Evolutionary conservation across 768 basidiomycete genomes (phyloP), one percentile per base, ranked within the genome.

Genomic region (Psilocybe tampanensis): DNA sequence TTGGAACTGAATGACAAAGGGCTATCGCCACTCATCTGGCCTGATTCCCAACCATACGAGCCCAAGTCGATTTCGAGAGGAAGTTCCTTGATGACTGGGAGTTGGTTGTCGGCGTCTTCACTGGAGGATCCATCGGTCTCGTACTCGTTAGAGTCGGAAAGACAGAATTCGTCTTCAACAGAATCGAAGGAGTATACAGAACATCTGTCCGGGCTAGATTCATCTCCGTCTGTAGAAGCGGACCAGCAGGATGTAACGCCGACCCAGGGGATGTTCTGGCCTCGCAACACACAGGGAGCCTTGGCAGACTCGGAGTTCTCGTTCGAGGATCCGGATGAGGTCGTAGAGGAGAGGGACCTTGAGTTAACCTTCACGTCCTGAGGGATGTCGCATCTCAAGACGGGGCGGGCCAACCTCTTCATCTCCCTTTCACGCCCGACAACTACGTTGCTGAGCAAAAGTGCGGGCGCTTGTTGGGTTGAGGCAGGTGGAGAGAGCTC

Each of bases 331-430:
- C 65, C 56, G 13, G 59, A 47, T 62, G 65, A 41, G 17, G 65
- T 54, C 18, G 65, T 53, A 50, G 60, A 60, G 54, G 59, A 60
- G 22, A 42, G 22, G 1, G 24, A 3, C 2, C 8, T 24, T n/a
- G 24, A 29, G 47, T 44, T 44, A 34, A 43, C n/a, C 33, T n/a
- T 32, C 42, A 49, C 36, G 39, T 47, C 48, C 12, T 33, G 50
- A 12, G 74, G 72, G 47, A 72, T 72, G 8, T 60, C 58, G 60
- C 71, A 66, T 21, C 54, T 58, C 52, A 72, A 55, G 8, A 55
- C 43, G 26, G 65, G 72, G 42, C 63, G 54, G 21, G 19, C 21
- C 15, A 48, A 49, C 8, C 21, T 41, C 47, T 36, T 36, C 29
- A 60, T 48, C 43, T 60, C 52, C 17, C 50, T 23, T 24, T 50